Conservation (phyloP, 139 green algal species). For the Yamagishiella unicocca region DNA sequence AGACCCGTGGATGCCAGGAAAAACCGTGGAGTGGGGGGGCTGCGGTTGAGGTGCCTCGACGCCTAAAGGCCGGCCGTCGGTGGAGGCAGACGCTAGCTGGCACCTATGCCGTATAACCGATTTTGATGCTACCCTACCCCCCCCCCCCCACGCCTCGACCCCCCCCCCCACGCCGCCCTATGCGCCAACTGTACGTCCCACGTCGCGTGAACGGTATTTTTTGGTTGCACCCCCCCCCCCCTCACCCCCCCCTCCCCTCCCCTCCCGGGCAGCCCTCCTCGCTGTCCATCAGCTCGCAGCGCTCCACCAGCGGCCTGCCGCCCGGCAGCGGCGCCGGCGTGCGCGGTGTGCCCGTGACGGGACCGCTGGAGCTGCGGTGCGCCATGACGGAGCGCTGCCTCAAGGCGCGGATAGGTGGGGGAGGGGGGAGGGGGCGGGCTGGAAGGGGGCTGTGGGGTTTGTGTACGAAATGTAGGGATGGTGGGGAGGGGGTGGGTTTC, state of each 20-base stretch:
- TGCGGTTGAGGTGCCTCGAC: too few relatives aligned
- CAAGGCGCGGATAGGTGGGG: constrained; percentile 72
- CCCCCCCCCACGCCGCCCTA: not conserved
- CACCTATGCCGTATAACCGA: too few relatives aligned
- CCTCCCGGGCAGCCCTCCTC: not conserved
- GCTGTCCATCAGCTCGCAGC: not conserved
- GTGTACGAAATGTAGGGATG: too few relatives aligned
- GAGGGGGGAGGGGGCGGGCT: too few relatives aligned
- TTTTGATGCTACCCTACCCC: too few relatives aligned
- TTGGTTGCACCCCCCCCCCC: not conserved
- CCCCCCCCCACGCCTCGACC: too few relatives aligned
- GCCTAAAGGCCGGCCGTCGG: too few relatives aligned
- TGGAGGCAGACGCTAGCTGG: too few relatives aligned
- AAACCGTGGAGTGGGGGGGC: too few relatives aligned
- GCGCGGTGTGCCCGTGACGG: constrained; percentile 33
- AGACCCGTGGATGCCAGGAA: too few relatives aligned
- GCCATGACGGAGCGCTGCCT: constrained; percentile 54
- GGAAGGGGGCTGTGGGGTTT: too few relatives aligned
- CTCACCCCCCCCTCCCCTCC: not conserved
- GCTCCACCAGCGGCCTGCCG: not conserved
- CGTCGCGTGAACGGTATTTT: not conserved
- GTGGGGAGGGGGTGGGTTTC: not conserved
- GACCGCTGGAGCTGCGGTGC: constrained; percentile 36
- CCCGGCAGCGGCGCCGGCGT: constrained; percentile 18
- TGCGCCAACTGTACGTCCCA: not conserved